Conservation (phyloP, 2,329 filamentous ascomycete genomes). For the Pseudogymnoascus sp. region DNA sequence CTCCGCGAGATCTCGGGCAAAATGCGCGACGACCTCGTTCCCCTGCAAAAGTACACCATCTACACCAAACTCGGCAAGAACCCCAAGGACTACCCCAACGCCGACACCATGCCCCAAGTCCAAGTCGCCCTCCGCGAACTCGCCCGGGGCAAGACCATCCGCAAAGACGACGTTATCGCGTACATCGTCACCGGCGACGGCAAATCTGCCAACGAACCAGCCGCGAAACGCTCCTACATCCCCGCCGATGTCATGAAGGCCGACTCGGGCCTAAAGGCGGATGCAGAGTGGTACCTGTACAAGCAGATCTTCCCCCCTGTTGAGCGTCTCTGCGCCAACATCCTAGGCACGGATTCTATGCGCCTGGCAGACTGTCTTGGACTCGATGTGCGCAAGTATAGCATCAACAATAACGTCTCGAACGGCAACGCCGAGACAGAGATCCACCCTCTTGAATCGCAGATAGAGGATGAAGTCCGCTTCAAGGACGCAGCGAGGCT, state of each 20-base stretch:
- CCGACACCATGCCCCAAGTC: slow-evolving; percentile 90
- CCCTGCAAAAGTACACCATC: slow-evolving; percentile 86
- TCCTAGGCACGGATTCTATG: slow-evolving; percentile 82
- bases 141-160: slow-evolving; percentile 76
- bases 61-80: slow-evolving; percentile 95
- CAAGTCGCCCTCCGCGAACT: slow-evolving; percentile 89
- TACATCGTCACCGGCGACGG: slow-evolving; percentile 83
- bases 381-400: slow-evolving; percentile 82
- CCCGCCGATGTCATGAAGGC: slow-evolving; percentile 76
- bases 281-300: slow-evolving; percentile 96
- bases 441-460: slow-evolving; percentile 86
- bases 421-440: slow-evolving; percentile 53
- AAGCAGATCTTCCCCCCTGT: slow-evolving; percentile 98
- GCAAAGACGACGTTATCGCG: slow-evolving; percentile 91
- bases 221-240: slow-evolving; percentile 83
- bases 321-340: slow-evolving; percentile 93
- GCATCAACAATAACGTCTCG: slow-evolving; percentile 53
- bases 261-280: slow-evolving; percentile 68
- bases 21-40: slow-evolving; percentile 75
- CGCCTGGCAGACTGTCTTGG: slow-evolving; percentile 90
- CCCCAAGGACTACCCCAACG: slow-evolving; percentile 89
- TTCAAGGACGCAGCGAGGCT: slow-evolving; percentile 77
- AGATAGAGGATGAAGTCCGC: slow-evolving; percentile 84
- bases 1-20: slow-evolving; percentile 74
- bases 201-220: slow-evolving; percentile 53